These are phyloP conservation scores for Didymosphaeria variabile DNA, from an alignment of 2,329 filamentous ascomycete genomes.

Conservation along the genomic window DNA sequence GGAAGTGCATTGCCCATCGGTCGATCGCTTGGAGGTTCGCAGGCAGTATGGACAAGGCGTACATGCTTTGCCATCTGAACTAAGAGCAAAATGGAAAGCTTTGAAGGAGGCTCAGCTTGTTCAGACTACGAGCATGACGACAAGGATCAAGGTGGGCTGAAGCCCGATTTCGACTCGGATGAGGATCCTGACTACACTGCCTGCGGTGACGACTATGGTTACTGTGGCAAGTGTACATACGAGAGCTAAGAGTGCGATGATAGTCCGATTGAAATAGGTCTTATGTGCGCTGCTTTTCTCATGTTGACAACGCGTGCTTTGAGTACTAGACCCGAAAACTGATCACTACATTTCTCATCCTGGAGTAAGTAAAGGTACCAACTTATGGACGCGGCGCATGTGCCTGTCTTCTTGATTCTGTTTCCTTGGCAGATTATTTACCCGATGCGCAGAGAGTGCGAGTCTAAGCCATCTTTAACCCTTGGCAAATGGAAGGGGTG, in stretches of 20 bases:
- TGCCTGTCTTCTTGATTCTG: too few species aligned
- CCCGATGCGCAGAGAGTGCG: too few species aligned
- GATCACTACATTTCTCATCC: background rate
- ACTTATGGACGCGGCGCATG: too few species aligned
- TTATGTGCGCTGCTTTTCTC: background rate
- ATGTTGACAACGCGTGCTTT: background rate
- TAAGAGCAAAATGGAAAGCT: conserved; percentile 25
- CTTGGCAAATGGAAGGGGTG: too few species aligned
- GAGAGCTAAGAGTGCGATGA: conserved; percentile 9
- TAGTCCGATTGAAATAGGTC: background rate
- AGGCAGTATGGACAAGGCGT: conserved; percentile 35
- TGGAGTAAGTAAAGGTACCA: background rate
- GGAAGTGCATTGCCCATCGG: conserved; percentile 46
- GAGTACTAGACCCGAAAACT: background rate
- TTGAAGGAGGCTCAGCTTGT: background rate
- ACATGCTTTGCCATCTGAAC: conserved; percentile 31
- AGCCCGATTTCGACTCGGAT: conserved; percentile 24
- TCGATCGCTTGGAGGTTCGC: conserved; percentile 47
- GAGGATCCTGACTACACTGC: conserved; percentile 45
- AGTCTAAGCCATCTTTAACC: too few species aligned
- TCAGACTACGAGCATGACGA: background rate
- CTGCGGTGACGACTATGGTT: conserved; percentile 47
- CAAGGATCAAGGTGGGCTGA: conserved; percentile 4
- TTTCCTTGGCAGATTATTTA: too few species aligned
- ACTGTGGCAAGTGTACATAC: conserved; percentile 50